Base-by-base conservation (phyloP, 495 filamentous ascomycete species). In the Cercophora samala region DNA sequence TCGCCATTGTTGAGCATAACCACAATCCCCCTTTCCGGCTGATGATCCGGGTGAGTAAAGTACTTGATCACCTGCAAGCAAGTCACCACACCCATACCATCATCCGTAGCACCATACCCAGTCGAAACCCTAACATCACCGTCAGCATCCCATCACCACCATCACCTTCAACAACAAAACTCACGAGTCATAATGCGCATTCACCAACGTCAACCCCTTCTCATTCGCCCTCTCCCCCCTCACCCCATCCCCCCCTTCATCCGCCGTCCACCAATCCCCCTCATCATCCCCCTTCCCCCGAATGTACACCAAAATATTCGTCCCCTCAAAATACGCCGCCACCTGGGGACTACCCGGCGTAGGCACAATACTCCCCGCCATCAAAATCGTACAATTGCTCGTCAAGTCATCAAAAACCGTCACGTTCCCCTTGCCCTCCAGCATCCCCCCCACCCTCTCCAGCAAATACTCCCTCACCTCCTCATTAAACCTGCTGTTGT, bases 1-100 rank as follows among this genome's bases (percentile, higher is more conserved):
- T 99, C 95, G 62, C 92, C 93, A 72, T 98, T 97, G 79, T 99
- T 99, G 68, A 99, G 82, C 54, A 99, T 80, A 25, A 90, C 86
- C 23, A 99, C 89, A 52, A 99, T 81, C 1, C 93, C 94, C 69
- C 86, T 85, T 69, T 88, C 89, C 2, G 92, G 92, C 69, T 85
- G 88, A 72, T 93, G 86, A n/a, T 84, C 89, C 4, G 86, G 81
- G 8, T 86, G 86, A 5, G 91, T 91, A 76, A 97, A 98, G 75
- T 97, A 90, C 65, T 88, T 88, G 64, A 99, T 83, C n/a, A 97
- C 78, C 73, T 97, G 94, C 58, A 98, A 81, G 51, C 92, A 81
- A 9, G 91, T 91, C 22, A 96, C 87, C 13, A 96, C 91, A 5
- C 93, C 94, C 65, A 96, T 88, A 1, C 95, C 95, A 75, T 97